These are phyloP conservation scores for Dictyostelium purpureum DNA, from an alignment of 78 protist species.

Conservation along the genomic window DNA sequence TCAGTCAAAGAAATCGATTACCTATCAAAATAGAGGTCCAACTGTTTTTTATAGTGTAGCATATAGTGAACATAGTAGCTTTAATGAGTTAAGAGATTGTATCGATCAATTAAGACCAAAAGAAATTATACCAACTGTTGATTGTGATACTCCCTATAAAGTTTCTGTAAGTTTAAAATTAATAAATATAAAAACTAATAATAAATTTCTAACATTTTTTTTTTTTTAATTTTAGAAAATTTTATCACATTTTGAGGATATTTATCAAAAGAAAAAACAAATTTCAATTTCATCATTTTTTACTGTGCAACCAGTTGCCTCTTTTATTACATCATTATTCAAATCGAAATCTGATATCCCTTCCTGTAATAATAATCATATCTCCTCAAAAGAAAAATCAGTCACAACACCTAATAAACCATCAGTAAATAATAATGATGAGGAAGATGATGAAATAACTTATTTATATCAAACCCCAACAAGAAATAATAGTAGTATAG, in stretches of 20 bases:
- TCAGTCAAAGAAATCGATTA: constrained; percentile 32
- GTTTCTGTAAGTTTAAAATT: neutral
- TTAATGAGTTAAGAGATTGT: constrained; percentile 77
- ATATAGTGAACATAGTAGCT: constrained; percentile 87
- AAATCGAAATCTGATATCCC: neutral
- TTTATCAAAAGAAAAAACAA: constrained; percentile 54
- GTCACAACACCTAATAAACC: neutral
- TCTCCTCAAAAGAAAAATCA: neutral
- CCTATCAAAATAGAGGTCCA: neutral
- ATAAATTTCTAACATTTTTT: too few relatives aligned
- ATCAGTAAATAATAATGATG: neutral
- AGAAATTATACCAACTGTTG: constrained; percentile 78
- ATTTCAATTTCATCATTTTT: constrained; percentile 40
- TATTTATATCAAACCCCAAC: too few relatives aligned
- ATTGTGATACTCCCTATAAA: constrained; percentile 50
- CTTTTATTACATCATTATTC: neutral
- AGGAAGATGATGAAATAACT: neutral
- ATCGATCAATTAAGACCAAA: constrained; percentile 55
- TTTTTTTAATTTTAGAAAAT: neutral
- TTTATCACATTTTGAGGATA: constrained; percentile 16
- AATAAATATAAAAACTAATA: neutral
- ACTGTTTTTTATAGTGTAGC: constrained; percentile 72
- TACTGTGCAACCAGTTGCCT: neutral
- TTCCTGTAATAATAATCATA: too few relatives aligned
- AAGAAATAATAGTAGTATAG: neutral